phyloP scores from a whole-genome alignment of 495 filamentous ascomycete genomes.

The Aspergillus funiculosus region DNA sequence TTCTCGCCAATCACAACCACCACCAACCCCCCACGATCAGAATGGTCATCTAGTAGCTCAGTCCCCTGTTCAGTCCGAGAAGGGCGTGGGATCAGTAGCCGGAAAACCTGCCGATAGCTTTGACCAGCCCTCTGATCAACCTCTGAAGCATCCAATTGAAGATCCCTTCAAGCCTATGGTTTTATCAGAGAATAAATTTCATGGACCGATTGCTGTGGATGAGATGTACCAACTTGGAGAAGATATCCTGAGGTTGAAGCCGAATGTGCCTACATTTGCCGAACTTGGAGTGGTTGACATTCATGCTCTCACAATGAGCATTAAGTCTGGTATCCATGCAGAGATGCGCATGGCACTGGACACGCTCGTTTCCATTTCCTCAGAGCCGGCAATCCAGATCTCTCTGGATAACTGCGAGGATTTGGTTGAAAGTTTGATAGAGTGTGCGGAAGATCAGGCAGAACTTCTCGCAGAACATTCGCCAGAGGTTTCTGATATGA shows the following conservation, averaged over 20 bases:
- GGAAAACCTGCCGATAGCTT: constrained; percentile 39
- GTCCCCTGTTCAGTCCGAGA: constrained; percentile 31
- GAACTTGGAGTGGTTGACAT: constrained; percentile 88
- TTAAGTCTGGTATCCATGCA: constrained; percentile 85
- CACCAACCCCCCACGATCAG: constrained; percentile 29
- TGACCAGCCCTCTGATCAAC: constrained; percentile 45
- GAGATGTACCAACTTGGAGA: constrained; percentile 56
- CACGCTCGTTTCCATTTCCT: constrained; percentile 66
- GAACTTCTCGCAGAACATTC: constrained; percentile 74
- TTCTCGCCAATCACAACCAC: constrained; percentile 35
- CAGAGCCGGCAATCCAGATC: constrained; percentile 53
- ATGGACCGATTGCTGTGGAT: constrained; percentile 60
- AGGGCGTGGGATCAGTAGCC: constrained; percentile 34
- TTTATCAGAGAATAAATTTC: constrained; percentile 45
- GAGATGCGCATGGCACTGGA: constrained; percentile 87
- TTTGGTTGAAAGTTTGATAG: constrained; percentile 77
- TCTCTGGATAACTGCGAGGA: constrained; percentile 77
- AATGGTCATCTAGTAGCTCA: constrained; percentile 29
- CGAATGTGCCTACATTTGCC: constrained; percentile 63
- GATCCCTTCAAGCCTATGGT: constrained; percentile 55
- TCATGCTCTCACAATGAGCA: constrained; percentile 80
- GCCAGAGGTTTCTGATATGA: constrained; percentile 75
- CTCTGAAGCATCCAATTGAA: constrained; percentile 39
- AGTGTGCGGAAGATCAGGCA: constrained; percentile 83
- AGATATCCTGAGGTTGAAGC: constrained; percentile 58